Conservation (phyloP, 2,329 filamentous ascomycete species). For the Aureobasidium lini region DNA sequence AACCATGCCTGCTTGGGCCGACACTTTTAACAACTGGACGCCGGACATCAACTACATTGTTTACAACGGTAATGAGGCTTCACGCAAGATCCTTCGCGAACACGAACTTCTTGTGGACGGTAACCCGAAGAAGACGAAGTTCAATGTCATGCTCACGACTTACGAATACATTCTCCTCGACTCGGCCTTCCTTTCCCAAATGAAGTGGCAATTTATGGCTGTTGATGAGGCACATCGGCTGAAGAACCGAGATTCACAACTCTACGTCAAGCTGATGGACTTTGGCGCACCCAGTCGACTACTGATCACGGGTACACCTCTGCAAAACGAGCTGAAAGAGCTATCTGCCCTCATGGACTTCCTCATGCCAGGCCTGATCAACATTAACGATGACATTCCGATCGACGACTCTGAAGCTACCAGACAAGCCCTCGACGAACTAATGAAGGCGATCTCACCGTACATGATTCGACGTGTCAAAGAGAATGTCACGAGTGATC, state of each 20-base stretch:
- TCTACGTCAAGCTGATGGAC: conserved; percentile 76
- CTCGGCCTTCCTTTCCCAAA: conserved; percentile 71
- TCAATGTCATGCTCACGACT: conserved; percentile 94
- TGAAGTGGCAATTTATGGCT: conserved; percentile 96
- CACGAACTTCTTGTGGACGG: conserved; percentile 82
- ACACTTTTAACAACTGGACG: conserved; percentile 94
- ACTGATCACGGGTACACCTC: conserved; percentile 91
- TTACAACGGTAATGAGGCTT: conserved; percentile 83
- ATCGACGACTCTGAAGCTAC: conserved; percentile 66
- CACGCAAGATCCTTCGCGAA: conserved; percentile 80
- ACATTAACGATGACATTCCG: conserved; percentile 88
- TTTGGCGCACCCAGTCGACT: conserved; percentile 85
- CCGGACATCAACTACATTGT: conserved; percentile 96
- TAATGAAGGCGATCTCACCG: conserved; percentile 81
- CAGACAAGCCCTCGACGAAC: conserved; percentile 75
- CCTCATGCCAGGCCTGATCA: conserved; percentile 85
- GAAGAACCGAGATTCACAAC: conserved; percentile 91
- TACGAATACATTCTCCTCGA: conserved; percentile 95
- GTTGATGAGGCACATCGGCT: conserved; percentile 95
- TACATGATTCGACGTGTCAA: conserved; percentile 95
- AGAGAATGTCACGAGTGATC: conserved; percentile 91
- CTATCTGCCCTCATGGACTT: conserved; percentile 91
- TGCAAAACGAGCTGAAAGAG: conserved; percentile 94
- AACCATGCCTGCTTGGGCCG: conserved; percentile 95
- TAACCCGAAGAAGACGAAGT: conserved; percentile 83